Conservation (phyloP, 106 monocot genomes). For the Posidonia australis region DNA sequence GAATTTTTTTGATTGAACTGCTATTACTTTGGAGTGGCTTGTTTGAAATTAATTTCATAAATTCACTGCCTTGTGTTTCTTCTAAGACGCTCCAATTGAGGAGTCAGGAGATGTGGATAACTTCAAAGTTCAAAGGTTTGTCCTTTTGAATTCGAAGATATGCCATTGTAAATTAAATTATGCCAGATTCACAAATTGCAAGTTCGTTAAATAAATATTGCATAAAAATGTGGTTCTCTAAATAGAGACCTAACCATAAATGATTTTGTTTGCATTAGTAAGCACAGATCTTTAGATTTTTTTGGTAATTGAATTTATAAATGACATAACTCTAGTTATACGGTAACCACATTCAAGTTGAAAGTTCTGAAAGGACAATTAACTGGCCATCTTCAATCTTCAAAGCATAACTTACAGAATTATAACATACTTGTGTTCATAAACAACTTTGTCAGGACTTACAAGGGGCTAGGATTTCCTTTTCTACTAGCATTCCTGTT, state of each 20-base stretch:
- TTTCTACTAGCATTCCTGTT: too few relatives aligned
- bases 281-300: background rate
- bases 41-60: too few relatives aligned
- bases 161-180: background rate
- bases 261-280: background rate
- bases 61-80: background rate
- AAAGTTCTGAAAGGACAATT: too few relatives aligned
- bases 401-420: too few relatives aligned
- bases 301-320: too few relatives aligned
- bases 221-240: background rate
- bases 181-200: background rate
- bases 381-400: too few relatives aligned
- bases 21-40: background rate
- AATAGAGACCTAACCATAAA: background rate
- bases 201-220: background rate
- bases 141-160: background rate
- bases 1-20: background rate
- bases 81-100: constrained; percentile 96
- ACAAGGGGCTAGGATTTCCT: too few relatives aligned
- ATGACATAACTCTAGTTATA: too few relatives aligned
- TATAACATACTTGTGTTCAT: too few relatives aligned
- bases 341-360: too few relatives aligned
- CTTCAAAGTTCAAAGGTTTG: constrained; percentile 78
- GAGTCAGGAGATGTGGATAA: constrained; percentile 87
- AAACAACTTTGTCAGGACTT: too few relatives aligned